These are phyloP conservation scores for Solanum chacoense DNA, from an alignment of 305 asterid species.

Conservation along the genomic window DNA sequence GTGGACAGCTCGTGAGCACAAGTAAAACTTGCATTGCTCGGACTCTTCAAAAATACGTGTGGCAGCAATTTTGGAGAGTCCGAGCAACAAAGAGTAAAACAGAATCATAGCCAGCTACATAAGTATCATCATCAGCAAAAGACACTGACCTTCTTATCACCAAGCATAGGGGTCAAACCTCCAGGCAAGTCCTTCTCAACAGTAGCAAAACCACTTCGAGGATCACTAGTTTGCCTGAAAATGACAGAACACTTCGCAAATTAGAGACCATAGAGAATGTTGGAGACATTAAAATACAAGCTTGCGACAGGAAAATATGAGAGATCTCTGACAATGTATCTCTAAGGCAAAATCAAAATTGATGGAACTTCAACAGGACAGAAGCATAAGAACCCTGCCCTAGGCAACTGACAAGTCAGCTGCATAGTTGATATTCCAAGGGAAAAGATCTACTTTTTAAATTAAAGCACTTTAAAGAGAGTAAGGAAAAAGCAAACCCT, in stretches of 20 bases:
- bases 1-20: not conserved
- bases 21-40: not conserved
- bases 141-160: constrained; percentile 70
- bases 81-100: not conserved
- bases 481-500: constrained; percentile 42
- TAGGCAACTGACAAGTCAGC: not conserved
- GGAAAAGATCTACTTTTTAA: not conserved
- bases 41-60: not conserved
- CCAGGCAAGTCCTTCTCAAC: constrained; percentile 83
- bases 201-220: constrained; percentile 80
- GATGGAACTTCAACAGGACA: not conserved
- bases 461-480: not conserved
- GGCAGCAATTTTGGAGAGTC: not conserved
- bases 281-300: not conserved
- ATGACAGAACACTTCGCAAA: not conserved
- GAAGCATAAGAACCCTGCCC: not conserved
- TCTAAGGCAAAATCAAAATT: not conserved
- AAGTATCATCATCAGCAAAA: not conserved
- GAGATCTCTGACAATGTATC: not conserved
- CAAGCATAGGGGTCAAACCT: constrained; percentile 94
- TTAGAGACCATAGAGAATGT: not conserved
- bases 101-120: not conserved
- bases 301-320: not conserved
- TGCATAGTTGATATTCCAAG: not conserved
- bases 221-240: constrained; percentile 92